Base-by-base conservation (phyloP, 2,329 filamentous ascomycete species). In the Xylariaceae sp. region DNA sequence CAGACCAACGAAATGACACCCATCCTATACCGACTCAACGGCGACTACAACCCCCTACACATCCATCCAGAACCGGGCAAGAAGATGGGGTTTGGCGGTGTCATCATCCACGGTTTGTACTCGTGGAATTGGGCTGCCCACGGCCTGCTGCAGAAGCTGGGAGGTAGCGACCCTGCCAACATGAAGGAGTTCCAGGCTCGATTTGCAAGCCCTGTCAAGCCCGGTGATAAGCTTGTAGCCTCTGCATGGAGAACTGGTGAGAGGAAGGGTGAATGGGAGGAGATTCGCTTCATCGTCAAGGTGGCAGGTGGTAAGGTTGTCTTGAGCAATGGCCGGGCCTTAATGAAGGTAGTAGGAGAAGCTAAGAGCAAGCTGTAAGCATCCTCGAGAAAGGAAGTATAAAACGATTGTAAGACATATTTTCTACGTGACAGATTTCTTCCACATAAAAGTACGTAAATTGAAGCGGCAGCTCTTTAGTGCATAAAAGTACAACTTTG, bases 1-100 rank as follows among this genome's bases (percentile, higher is more conserved):
- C 86, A 91, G 73, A 91, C 88, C 4, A 88, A 77, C 21, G 68
- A 77, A 47, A 85, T 92, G 75, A 89, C 89, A 4, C 84, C 90
- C 7, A 82, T 89, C 59, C 77, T 94, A 50, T 94, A 94, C 73
- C 83, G 91, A 59, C 81, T 96, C 44, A 96, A 96, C 65, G 92
- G 92, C 61, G 92, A 96, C 76, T 96, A 96, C 75, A 96, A 96
- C 77, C 92, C 92, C 23, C 85, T 96, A 29, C 92, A 96, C 70
- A 91, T 91, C 6, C 89, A 89, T 15, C 91, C 91, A 10, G 89
- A 91, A 74, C 90, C 91, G 0, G 91, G 91, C 56, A 75, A 83
- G 73, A 88, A 91, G 76, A 96, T 96, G 90, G 92, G 92, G 55
- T 96, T 96, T 64, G 90, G 91, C 23, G 92, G 92, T 27, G 79